Base-by-base conservation (phyloP, 2,329 filamentous ascomycete species). In the Fusarium algeriense region DNA sequence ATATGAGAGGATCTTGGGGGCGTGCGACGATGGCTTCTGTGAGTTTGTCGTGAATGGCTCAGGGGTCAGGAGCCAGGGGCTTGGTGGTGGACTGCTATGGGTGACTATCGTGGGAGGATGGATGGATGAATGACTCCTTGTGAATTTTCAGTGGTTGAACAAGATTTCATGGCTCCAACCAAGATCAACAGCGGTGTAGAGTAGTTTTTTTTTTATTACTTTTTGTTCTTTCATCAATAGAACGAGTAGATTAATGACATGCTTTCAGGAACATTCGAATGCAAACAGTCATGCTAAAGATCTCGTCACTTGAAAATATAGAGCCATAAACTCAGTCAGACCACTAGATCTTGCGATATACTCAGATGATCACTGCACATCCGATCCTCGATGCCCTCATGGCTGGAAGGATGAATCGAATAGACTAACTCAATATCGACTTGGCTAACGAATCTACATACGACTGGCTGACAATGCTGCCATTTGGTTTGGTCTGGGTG, bases 101-200 rank as follows among this genome's bases (percentile, higher is more conserved):
- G n/a, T 40, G 41, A 44, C 44, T 57, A 69, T 70, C 46, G 32
- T 48, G 57, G 43, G 48, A 61, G 41, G 64, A 64, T 69, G 62
- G 62, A 63, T 71, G 67, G 62, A 59, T 37, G 68, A 37, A 64
- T 70, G 67, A 45, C 67, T 68, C 66, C 49, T 17, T 64, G 34
- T 54, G 57, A 44, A 50, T 38, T 64, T 53, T 71, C 54, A 70
- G 48, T 70, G 68, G 68, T 43, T 58, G 28, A 34, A 34, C 26
- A 48, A 55, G 68, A 71, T 59, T 35, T 60, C 62, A 71, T 68
- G 68, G 48, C 49, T 64, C 56, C 61, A 49, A 64, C 50, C 44
- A 59, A 65, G 50, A 65, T 45, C 46, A 40, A 70, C 57, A 41
- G 68, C 67, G 68, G 68, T 70, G 68, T 66, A 41, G 48, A 64